phyloP scores from a whole-genome alignment of 306 rosid species.

The Vigna trinervia region DNA sequence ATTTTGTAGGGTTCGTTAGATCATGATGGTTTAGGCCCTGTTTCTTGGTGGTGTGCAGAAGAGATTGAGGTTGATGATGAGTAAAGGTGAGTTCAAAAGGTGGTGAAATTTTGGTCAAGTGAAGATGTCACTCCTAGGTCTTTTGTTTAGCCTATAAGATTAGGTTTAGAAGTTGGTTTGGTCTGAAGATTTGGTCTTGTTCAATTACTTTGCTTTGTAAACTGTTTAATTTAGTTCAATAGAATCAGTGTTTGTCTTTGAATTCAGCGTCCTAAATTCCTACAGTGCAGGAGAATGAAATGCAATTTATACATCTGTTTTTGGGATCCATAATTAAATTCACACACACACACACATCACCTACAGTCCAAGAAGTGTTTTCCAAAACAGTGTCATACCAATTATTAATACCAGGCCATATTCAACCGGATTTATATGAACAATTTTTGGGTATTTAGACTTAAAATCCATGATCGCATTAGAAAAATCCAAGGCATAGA shows the following conservation, averaged over 20 bases:
- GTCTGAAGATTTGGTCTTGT: neutral
- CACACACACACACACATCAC: too few species aligned
- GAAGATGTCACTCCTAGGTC: constrained; percentile 4
- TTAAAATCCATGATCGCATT: too few species aligned
- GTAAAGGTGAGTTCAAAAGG: neutral
- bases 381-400: too few species aligned
- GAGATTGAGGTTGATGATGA: constrained; percentile 40
- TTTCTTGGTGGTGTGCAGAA: constrained; percentile 50
- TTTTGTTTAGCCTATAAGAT: constrained; percentile 19
- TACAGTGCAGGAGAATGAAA: neutral
- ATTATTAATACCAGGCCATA: too few species aligned
- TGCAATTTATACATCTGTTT: neutral
- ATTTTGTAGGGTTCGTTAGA: constrained; percentile 48
- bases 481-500: too few species aligned
- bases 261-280: neutral
- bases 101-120: neutral
- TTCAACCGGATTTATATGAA: too few species aligned
- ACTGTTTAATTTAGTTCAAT: neutral
- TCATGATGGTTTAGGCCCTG: constrained; percentile 52
- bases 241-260: neutral
- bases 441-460: too few species aligned
- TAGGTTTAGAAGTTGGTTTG: constrained; percentile 13
- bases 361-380: too few species aligned
- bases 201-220: constrained; percentile 15
- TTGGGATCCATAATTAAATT: neutral